Percentiles rank a stretch among this genome's conserved stretches.
These are phyloP conservation scores for Coprinellus micaceus DNA, from an alignment of 768 basidiomycete species.

Conservation along the genomic window DNA sequence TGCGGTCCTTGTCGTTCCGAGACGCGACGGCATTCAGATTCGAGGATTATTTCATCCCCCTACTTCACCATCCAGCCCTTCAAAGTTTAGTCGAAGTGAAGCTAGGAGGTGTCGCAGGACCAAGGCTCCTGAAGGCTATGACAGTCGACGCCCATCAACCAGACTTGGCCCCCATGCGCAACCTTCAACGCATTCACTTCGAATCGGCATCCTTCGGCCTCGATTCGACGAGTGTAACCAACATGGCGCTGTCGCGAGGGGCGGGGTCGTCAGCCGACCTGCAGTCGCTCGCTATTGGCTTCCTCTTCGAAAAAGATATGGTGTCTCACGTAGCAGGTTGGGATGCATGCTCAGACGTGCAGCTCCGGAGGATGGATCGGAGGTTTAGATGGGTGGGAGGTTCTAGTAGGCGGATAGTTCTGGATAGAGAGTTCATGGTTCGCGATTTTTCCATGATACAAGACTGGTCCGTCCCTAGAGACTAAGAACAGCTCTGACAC, in stretches of 20 bases:
- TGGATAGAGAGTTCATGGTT: constrained; percentile 1
- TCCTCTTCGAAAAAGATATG: too few relatives aligned
- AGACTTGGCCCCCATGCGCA: too few relatives aligned
- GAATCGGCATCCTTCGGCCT: too few relatives aligned
- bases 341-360: too few relatives aligned
- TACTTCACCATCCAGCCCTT: neutral
- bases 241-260: too few relatives aligned
- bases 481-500: neutral
- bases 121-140: neutral
- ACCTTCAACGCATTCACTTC: too few relatives aligned
- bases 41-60: neutral
- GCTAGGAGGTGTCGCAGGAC: neutral
- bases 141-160: neutral
- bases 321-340: too few relatives aligned
- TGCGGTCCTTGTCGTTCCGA: neutral
- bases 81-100: neutral
- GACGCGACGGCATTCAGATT: neutral
- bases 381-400: neutral
- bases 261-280: too few relatives aligned
- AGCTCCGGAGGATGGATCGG: neutral
- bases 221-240: too few relatives aligned
- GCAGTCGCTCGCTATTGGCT: too few relatives aligned
- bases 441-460: neutral
- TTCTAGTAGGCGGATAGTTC: neutral
- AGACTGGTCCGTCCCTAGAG: neutral